A percentile compares a stretch with the other conserved stretches of the same genome.
Evolutionary conservation across 345 rosid species (phyloP).

Genomic region (Iberis pinnata): DNA sequence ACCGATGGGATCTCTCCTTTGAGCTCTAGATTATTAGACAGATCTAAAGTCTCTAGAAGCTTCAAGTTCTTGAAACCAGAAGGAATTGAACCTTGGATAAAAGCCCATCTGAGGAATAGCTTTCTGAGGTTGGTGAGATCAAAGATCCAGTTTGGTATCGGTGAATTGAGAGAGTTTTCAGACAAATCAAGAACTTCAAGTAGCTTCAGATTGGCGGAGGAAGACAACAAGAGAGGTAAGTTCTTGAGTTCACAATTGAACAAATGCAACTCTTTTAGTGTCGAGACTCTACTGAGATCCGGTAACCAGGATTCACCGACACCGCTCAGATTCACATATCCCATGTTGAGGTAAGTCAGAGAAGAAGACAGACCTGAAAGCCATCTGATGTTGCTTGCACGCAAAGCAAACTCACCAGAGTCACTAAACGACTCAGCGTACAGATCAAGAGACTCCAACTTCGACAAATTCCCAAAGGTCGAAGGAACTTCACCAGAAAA

Average conservation of each 20-base stretch:
- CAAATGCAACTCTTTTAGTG: constrained; percentile 36
- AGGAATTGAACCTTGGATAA: constrained; percentile 37
- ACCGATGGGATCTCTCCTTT: constrained; percentile 35
- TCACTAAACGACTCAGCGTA: constrained; percentile 34
- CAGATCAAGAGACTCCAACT: constrained; percentile 37
- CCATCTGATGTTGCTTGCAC: constrained; percentile 35
- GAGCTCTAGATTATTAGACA: constrained; percentile 36
- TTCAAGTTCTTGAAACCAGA: constrained; percentile 32
- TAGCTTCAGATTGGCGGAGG: constrained; percentile 36
- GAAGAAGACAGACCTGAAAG: constrained; percentile 36
- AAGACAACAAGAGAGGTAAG: constrained; percentile 29
- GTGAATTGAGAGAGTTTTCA: constrained; percentile 40
- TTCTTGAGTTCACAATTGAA: constrained; percentile 30
- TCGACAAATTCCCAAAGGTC: constrained; percentile 36
- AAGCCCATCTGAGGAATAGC: constrained; percentile 36
- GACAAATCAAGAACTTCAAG: constrained; percentile 51
- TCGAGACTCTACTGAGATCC: constrained; percentile 33
- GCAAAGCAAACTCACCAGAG: constrained; percentile 24
- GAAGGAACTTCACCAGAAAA: constrained; percentile 35
- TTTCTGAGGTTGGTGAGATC: constrained; percentile 42
- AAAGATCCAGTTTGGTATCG: constrained; percentile 42
- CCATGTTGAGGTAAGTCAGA: constrained; percentile 36
- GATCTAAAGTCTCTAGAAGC: constrained; percentile 31
- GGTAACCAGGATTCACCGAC: constrained; percentile 36
- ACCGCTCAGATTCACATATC: constrained; percentile 33